These are phyloP conservation scores for Dalechampia spathulata DNA, from an alignment of 441 rosid species.

Conservation along the genomic window DNA sequence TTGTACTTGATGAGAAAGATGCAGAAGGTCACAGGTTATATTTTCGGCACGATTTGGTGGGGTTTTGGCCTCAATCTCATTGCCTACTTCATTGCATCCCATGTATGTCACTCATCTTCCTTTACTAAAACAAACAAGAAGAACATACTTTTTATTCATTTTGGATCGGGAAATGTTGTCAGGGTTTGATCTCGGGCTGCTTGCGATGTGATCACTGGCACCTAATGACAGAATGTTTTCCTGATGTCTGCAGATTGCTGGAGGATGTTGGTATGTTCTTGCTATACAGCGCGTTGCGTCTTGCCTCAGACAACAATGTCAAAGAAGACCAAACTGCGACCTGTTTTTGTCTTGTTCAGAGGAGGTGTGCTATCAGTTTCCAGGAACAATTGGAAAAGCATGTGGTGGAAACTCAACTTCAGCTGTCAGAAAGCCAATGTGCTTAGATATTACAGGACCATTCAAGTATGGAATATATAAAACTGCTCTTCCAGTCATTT, in stretches of 20 bases:
- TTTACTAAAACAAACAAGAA: too few relatives aligned
- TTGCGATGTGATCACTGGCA: too few relatives aligned
- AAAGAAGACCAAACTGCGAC: constrained; percentile 29
- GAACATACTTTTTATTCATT: too few relatives aligned
- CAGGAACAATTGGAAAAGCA: constrained; percentile 21
- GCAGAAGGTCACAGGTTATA: constrained; percentile 72
- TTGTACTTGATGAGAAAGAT: constrained; percentile 52
- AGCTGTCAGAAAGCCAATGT: constrained; percentile 29
- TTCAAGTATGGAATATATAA: constrained; percentile 52
- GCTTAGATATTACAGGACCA: constrained; percentile 50
- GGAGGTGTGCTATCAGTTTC: constrained; percentile 35
- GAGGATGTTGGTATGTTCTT: constrained; percentile 85
- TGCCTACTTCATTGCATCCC: constrained; percentile 69
- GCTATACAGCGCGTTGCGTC: constrained; percentile 54
- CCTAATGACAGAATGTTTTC: too few relatives aligned
- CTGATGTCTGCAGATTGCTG: constrained; percentile 36
- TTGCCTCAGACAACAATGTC: constrained; percentile 50
- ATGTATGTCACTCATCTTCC: constrained; percentile 29
- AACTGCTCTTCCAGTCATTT: constrained; percentile 53
- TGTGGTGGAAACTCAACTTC: constrained; percentile 31
- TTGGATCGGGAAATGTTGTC: too few relatives aligned
- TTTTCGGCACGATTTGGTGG: constrained; percentile 83
- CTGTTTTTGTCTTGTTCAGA: constrained; percentile 38
- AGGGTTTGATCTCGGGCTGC: too few relatives aligned
- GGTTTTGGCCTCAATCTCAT: constrained; percentile 66